Conservation (phyloP, 331 rosid species). For the Pyrus hybrid region DNA sequence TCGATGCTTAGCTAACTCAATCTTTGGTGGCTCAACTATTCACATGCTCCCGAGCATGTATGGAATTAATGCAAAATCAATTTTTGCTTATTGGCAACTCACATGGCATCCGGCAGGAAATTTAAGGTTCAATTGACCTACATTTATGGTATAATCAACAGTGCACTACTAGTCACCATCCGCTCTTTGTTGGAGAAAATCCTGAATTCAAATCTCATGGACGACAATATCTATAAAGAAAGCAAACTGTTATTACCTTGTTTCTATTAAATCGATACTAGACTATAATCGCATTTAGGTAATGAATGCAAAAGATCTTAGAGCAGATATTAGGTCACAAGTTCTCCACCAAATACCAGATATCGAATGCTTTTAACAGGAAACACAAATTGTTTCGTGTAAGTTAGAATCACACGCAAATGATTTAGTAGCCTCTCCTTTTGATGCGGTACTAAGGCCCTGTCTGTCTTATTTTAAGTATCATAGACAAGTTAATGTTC, state of each 20-base stretch:
- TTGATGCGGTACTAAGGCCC: background rate
- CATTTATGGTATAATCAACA: background rate
- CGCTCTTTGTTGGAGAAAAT: background rate
- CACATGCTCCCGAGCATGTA: no score
- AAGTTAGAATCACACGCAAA: background rate
- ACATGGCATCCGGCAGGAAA: background rate
- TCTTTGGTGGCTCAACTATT: no score
- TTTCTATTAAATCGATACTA: background rate
- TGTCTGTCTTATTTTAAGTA: background rate
- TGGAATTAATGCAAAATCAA: background rate
- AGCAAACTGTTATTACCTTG: background rate
- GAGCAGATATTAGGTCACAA: background rate
- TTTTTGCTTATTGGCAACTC: background rate
- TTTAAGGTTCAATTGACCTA: background rate
- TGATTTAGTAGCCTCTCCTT: background rate
- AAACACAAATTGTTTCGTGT: background rate
- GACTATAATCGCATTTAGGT: background rate
- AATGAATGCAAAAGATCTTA: background rate
- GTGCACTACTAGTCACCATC: accelerated
- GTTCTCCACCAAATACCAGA: background rate
- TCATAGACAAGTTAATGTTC: background rate
- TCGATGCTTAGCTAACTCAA: no score
- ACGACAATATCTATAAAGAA: no score
- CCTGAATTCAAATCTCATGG: no score
- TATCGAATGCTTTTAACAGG: background rate